Evolutionary conservation across 169 alveolate genomes (phyloP), one percentile per base, ranked within the genome.

Genomic region (Babesia bovis): DNA sequence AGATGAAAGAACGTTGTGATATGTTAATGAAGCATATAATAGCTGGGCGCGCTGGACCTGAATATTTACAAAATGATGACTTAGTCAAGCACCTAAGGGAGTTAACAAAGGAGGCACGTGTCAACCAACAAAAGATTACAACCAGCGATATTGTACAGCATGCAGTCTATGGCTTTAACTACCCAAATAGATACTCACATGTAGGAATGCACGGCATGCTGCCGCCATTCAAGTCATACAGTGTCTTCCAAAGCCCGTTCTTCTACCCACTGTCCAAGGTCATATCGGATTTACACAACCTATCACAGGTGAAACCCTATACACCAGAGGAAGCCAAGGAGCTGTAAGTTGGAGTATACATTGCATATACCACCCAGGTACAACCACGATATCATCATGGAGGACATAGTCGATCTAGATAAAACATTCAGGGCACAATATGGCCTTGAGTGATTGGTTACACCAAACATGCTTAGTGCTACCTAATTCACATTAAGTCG

Each of bases 161-260:
- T 23, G 40, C 66, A 12, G 52, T 81, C 23, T 81, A 32, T 26
- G 88, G 88, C 23, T 81, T 81, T 53, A 81, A 72, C 56, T 81
- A 81, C 67, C 88, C 88, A 5, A 69, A 56, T 77, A 57, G 60
- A 42, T 59, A 40, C 67, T 55, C 59, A 28, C 88, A 81, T 52
- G 88, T 81, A 25, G 88, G 50, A n/a, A 81, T 81, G 88, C 83
- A 81, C 58, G 78, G 56, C 21, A n/a, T 81, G 33, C 52, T 81
- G n/a, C 88, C 88, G 5, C 88, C 88, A 36, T 44, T 81, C 40
- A 51, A 30, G 41, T 47, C 61, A 21, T 70, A 50, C 72, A 81
- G 36, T 61, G 21, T 81, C 23, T 81, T 81, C 78, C 67, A 81
- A 30, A 35, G 76, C 69, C 88, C 88, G 3, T 81, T 56, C 56